These are phyloP conservation scores for Alternaria gansuensis DNA, from an alignment of 2,329 filamentous ascomycete genomes.

Conservation along the genomic window DNA sequence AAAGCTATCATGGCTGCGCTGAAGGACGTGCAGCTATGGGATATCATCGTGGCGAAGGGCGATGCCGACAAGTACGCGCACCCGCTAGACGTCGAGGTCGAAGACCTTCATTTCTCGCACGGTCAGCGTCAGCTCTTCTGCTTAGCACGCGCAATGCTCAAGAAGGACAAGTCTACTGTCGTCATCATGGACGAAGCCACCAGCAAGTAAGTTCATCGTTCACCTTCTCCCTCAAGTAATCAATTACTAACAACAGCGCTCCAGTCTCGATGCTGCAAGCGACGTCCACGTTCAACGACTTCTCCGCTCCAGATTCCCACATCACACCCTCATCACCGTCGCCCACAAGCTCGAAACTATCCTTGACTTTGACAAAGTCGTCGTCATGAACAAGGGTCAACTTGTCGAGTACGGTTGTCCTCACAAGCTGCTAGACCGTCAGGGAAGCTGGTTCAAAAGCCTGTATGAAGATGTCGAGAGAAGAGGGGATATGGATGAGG, in stretches of 20 bases:
- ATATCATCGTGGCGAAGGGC: constrained; percentile 48
- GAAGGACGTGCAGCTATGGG: constrained; percentile 58
- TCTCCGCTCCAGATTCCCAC: constrained; percentile 62
- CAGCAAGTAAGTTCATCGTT: constrained; percentile 37
- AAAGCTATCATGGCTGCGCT: constrained; percentile 56
- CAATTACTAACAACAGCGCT: constrained; percentile 12
- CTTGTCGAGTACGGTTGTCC: constrained; percentile 57
- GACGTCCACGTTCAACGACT: constrained; percentile 66
- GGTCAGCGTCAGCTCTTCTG: constrained; percentile 73
- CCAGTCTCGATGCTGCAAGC: constrained; percentile 65
- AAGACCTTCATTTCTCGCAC: constrained; percentile 45
- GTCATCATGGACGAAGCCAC: constrained; percentile 50
- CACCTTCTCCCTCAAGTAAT: not conserved
- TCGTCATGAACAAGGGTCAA: constrained; percentile 61
- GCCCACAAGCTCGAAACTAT: constrained; percentile 67
- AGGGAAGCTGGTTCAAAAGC: constrained; percentile 46
- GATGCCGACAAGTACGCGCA: constrained; percentile 44
- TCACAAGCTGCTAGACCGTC: constrained; percentile 39
- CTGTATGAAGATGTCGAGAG: constrained; percentile 38
- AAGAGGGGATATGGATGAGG: constrained; percentile 7
- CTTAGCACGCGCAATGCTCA: constrained; percentile 66
- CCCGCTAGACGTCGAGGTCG: constrained; percentile 44
- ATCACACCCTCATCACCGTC: constrained; percentile 67
- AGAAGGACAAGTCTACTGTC: constrained; percentile 36
- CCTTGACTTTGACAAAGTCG: constrained; percentile 62